Percentiles rank a stretch among this genome's conserved stretches.
These are phyloP conservation scores for Zygotorulaspora chibaensis DNA, from an alignment of 805 yeast genomes.

Conservation along the genomic window DNA sequence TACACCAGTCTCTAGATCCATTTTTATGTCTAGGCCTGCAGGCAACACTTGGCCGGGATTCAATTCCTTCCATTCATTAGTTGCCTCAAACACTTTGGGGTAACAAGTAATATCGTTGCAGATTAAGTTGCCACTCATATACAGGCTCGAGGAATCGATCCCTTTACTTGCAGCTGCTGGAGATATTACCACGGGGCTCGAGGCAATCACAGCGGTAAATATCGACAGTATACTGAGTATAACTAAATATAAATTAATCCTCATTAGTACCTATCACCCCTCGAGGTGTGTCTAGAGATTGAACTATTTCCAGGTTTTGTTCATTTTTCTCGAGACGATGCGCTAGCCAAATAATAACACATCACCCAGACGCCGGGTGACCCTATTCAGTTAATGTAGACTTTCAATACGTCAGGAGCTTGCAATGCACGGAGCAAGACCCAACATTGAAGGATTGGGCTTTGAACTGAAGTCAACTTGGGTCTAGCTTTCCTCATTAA, in stretches of 20 bases:
- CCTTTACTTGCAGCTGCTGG: conserved; percentile 1
- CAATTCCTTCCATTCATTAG: conserved; percentile 63
- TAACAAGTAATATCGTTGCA: conserved; percentile 52
- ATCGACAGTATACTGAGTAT: background rate
- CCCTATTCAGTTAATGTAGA: too few species aligned
- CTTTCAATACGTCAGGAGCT: too few species aligned
- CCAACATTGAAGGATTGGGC: too few species aligned
- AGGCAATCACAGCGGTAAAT: background rate
- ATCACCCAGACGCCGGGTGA: too few species aligned
- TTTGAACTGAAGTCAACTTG: too few species aligned
- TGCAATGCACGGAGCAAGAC: too few species aligned
- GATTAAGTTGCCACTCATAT: conserved; percentile 17
- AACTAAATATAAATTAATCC: background rate
- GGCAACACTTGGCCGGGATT: conserved; percentile 74
- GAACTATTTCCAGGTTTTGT: background rate
- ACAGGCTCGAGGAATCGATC: conserved; percentile 11
- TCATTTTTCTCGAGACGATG: too few species aligned
- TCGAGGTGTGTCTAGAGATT: too few species aligned
- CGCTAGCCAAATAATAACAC: too few species aligned
- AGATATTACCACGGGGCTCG: background rate
- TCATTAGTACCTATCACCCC: background rate
- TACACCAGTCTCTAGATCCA: conserved; percentile 67
- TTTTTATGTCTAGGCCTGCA: conserved; percentile 65
- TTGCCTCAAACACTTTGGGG: conserved; percentile 59
- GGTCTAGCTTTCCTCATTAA: too few species aligned